Percentiles rank a stretch among this genome's conserved stretches.
These are phyloP conservation scores for Gynostemma pentaphyllum DNA, from an alignment of 306 rosid genomes.

Conservation along the genomic window DNA sequence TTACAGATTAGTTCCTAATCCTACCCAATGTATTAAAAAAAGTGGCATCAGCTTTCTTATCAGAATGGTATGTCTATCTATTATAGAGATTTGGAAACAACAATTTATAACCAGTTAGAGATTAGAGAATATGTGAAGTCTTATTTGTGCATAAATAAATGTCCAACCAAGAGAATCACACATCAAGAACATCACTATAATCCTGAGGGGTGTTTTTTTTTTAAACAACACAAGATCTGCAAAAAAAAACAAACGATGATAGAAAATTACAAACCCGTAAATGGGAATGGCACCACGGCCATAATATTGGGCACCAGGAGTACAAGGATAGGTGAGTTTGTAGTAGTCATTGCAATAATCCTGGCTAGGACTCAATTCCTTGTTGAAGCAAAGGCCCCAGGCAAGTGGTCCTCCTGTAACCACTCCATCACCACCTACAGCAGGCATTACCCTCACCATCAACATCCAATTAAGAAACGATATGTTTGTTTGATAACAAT, in stretches of 20 bases:
- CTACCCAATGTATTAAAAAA: not conserved
- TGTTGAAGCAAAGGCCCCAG: conserved; percentile 93
- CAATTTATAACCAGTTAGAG: not conserved
- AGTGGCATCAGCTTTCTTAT: not conserved
- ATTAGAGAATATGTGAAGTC: not conserved
- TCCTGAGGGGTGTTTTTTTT: no score
- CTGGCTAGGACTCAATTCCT: conserved; percentile 94
- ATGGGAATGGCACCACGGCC: conserved; percentile 98
- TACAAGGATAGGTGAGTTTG: conserved; percentile 77
- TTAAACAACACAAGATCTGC: not conserved
- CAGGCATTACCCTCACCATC: conserved; percentile 11
- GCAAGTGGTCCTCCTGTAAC: conserved; percentile 94
- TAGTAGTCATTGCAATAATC: conserved; percentile 68
- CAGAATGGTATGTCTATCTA: not conserved
- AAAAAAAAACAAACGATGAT: not conserved
- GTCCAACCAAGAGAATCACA: not conserved
- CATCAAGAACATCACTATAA: not conserved
- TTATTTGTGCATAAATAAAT: not conserved
- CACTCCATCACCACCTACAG: conserved; percentile 95
- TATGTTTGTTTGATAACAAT: no score
- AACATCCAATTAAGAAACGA: not conserved
- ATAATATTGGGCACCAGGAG: conserved; percentile 77
- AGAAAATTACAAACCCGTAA: conserved; percentile 50
- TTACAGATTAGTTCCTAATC: not conserved
- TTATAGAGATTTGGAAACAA: not conserved